A percentile compares a stretch with the other conserved stretches of the same genome.
Conservation (phyloP, 257 asterid genomes). For the Craterostigma plantagineum region DNA sequence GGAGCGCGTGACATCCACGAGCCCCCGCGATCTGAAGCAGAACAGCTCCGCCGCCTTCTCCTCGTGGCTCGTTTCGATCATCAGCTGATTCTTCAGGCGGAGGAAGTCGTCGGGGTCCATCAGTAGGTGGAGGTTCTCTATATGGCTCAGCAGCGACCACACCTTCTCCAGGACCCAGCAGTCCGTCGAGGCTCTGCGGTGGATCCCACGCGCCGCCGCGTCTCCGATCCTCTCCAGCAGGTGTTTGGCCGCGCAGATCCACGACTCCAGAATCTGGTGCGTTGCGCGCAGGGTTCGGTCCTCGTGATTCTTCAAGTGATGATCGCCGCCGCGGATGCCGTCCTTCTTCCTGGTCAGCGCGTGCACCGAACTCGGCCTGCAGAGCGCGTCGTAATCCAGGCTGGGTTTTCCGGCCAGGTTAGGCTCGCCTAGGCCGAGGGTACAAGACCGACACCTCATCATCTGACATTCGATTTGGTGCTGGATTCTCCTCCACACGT, state of each 20-base stretch:
- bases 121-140: conserved; percentile 50
- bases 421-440: conserved; percentile 87
- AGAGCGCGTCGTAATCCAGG: conserved; percentile 55
- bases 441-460: conserved; percentile 48
- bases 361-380: conserved; percentile 64
- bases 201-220: conserved; percentile 22
- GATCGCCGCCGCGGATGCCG: conserved; percentile 20
- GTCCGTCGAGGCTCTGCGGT: conserved; percentile 26
- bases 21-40: conserved; percentile 57
- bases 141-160: conserved; percentile 35
- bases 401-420: conserved; percentile 68
- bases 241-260: conserved; percentile 40
- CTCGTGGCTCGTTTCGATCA: conserved; percentile 40
- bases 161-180: conserved; percentile 61
- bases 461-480: conserved; percentile 60
- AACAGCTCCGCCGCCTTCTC: conserved; percentile 46
- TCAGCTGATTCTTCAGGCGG: conserved; percentile 48
- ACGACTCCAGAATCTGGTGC: conserved; percentile 64
- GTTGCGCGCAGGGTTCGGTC: conserved; percentile 43
- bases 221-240: conserved; percentile 23
- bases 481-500: conserved; percentile 37
- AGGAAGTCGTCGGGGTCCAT: conserved; percentile 88
- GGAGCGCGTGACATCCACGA: conserved; percentile 39
- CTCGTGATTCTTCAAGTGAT: conserved; percentile 30
- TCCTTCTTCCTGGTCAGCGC: conserved; percentile 28